Conservation (phyloP, 495 filamentous ascomycete species). For the Echria macrotheca region DNA sequence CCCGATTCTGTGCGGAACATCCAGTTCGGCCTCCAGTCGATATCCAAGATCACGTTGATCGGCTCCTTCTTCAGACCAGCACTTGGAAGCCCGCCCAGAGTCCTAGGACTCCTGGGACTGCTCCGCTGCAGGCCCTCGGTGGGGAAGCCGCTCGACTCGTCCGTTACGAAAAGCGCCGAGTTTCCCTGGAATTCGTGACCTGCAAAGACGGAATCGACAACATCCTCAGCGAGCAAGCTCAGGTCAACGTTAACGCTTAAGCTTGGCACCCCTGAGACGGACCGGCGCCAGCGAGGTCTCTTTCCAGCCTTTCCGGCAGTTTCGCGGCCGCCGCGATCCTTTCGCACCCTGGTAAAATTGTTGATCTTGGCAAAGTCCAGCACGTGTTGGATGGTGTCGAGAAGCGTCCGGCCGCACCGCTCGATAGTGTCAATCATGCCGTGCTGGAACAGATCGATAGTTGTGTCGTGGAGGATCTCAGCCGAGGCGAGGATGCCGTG, state of each 20-base stretch:
- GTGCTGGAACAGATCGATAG: slow-evolving; percentile 47
- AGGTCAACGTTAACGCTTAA: slow-evolving; percentile 39
- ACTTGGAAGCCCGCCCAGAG: background rate
- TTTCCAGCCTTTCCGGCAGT: background rate
- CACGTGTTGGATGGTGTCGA: slow-evolving; percentile 57
- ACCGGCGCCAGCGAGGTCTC: slow-evolving; percentile 13
- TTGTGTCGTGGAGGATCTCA: slow-evolving; percentile 59
- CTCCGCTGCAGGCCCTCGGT: background rate
- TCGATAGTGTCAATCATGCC: slow-evolving; percentile 69
- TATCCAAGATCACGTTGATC: slow-evolving; percentile 48
- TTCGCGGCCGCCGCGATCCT: background rate
- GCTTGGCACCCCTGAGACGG: slow-evolving; percentile 31
- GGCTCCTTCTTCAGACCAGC: slow-evolving; percentile 4
- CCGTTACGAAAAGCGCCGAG: slow-evolving; percentile 18
- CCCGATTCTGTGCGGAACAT: slow-evolving; percentile 36
- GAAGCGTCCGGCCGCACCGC: slow-evolving; percentile 65
- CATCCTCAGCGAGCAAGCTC: slow-evolving; percentile 34
- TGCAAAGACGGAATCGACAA: slow-evolving; percentile 40
- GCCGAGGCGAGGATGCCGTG: slow-evolving; percentile 69
- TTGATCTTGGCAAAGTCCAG: slow-evolving; percentile 50
- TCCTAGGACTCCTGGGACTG: background rate
- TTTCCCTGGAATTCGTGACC: slow-evolving; percentile 20
- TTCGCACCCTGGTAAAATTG: slow-evolving; percentile 47
- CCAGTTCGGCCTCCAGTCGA: slow-evolving; percentile 41
- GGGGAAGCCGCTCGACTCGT: slow-evolving; percentile 11